Base-by-base conservation (phyloP, 163 green algal genomes). In the Scenedesmus sp. region DNA sequence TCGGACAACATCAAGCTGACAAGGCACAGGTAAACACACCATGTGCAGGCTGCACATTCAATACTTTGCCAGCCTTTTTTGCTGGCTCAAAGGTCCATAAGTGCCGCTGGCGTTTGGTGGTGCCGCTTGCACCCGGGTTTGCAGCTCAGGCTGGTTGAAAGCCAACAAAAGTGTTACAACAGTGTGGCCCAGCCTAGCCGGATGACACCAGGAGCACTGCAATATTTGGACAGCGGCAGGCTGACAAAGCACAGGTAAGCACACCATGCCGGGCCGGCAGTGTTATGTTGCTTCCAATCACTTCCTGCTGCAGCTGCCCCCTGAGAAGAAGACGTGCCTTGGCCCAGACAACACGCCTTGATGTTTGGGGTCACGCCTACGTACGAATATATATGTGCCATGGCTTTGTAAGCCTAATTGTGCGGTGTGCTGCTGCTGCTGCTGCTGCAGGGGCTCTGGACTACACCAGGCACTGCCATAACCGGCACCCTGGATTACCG, bases 191-290 rank as follows among this genome's bases (percentile, higher is more conserved):
- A 2, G 95, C 91, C 13, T 97, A 93, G 93, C 94, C 94, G 15
- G 94, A 97, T 88, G 93, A 96, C 93, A 83, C 64, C 1, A 55
- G 66, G 3, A 94, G 89, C 67, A 97, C 96, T 1, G 87, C 92
- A 46, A 93, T 98, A 82, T 97, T 98, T 18, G 97, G 92, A 1
- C 67, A 90, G 46, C 54, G 86, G 13, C 97, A 98, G 94, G 94
- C 93, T 59, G 90, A 93, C 67, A 94, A 87, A 67, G 88, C 77
- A 94, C 83, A 91, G 94, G 91, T 85, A 16, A 90, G 96, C 1
- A 52, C 70, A 70, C 13, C 13, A 46, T 81, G 23, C 20, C n/a
- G 20, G 20, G 70, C 62, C 10, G 62, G 16, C 70, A 54, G 16
- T 34, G n/a, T 81, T 70, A 12, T 70, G 62, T 15, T 70, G 62